Base-by-base conservation (phyloP, 2,329 filamentous ascomycete genomes). In the Sclerotinia trifoliorum region DNA sequence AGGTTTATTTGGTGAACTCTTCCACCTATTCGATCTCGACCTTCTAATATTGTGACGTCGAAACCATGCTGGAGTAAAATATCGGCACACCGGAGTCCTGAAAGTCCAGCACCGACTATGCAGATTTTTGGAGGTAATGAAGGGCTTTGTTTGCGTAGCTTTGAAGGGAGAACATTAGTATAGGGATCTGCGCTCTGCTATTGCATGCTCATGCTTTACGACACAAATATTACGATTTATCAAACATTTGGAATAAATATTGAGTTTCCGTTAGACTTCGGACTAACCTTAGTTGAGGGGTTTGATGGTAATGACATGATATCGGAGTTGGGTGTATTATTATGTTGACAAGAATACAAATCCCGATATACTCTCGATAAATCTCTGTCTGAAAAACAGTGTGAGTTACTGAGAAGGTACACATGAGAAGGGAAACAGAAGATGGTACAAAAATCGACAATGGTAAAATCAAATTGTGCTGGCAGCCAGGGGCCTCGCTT, bases 31-130 rank as follows among this genome's bases (percentile, higher is more conserved):
- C 85, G 78, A 74, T 85, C 77, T 64, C 85, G 78, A 0, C 82
- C 86, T 75, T 88, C 86, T 19, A 87, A 77, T n/a, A 88, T 83
- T 0, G 84, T 85, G 17, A 88, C 85, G 58, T 82, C 78, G 69
- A 82, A 82, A 3, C 84, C 85, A 71, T 82, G 79, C 64, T 82
- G 79, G 3, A 86, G 74, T 13, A 88, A 76, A 1, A 87, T 75
- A 69, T 86, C 84, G 35, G 86, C 85, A 72, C 83, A 86, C 69
- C 84, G 79, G 63, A 88, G 78, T 1, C 85, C 86, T 19, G 85
- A 81, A 42, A 87, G 79, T 7, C 86, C 86, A 32, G 85, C 85
- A 19, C 85, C 86, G 3, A 88, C 79, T 51, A 88, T 79, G 56
- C 84, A 71, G 32, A 76, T 70, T 26, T 67, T 67, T 21, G 55